Conservation (phyloP, 2,329 filamentous ascomycete species). For the Claviceps pazoutovae region DNA sequence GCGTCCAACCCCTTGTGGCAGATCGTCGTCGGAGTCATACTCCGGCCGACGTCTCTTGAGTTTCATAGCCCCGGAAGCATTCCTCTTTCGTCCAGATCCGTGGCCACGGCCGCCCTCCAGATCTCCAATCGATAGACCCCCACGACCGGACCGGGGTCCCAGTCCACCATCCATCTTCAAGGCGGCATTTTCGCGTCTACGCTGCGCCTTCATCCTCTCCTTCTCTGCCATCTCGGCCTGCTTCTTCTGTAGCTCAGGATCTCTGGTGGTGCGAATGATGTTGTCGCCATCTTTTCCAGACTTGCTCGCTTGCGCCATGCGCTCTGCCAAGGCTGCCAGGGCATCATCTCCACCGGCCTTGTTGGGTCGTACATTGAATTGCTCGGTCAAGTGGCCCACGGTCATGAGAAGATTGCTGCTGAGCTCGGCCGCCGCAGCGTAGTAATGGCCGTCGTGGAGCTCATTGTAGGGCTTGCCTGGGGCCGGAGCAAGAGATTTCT, state of each 20-base stretch:
- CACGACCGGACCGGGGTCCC: conserved; percentile 29
- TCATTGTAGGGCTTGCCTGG: conserved; percentile 47
- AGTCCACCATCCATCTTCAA: conserved; percentile 48
- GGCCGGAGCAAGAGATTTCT: conserved; percentile 53
- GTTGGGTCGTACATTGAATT: conserved; percentile 55
- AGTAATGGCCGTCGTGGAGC: conserved; percentile 60
- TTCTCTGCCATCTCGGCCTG: conserved; percentile 62
- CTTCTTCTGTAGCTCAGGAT: conserved; percentile 62
- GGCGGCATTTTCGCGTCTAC: conserved; percentile 53
- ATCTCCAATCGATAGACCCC: conserved; percentile 52
- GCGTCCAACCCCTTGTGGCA: conserved; percentile 44
- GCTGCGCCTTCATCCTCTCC: conserved; percentile 52
- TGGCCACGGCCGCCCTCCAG: conserved; percentile 48
- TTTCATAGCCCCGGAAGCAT: conserved; percentile 33
- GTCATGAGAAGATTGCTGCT: conserved; percentile 55
- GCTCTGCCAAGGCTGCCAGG: conserved; percentile 51
- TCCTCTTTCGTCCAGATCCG: conserved; percentile 38
- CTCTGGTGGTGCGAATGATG: conserved; percentile 56
- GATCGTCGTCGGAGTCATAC: conserved; percentile 66
- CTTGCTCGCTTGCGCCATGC: conserved; percentile 50
- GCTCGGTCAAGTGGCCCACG: conserved; percentile 62
- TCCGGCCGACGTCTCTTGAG: conserved; percentile 44
- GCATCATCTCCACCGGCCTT: conserved; percentile 57
- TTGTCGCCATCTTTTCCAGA: conserved; percentile 43
- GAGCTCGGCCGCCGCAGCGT: conserved; percentile 58